phyloP scores from a whole-genome alignment of 345 rosid species.

The Citrus maxima region DNA sequence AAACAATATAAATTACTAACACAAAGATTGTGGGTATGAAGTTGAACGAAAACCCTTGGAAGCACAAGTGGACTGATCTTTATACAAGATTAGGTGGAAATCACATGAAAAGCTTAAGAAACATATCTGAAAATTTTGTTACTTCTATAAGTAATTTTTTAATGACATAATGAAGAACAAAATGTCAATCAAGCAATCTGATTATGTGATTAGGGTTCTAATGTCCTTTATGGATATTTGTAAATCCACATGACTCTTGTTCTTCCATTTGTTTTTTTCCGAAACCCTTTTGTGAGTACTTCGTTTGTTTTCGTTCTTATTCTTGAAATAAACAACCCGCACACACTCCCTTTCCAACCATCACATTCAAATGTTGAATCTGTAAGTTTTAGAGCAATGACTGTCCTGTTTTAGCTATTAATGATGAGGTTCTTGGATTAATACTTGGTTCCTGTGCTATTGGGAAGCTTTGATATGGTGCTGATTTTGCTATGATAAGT shows the following conservation, averaged over 20 bases:
- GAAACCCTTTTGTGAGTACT: background rate
- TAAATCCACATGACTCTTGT: background rate
- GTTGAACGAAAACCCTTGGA: background rate
- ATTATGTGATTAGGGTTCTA: background rate
- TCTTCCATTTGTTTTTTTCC: too few relatives aligned
- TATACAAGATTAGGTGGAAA: background rate
- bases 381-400: background rate
- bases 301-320: background rate
- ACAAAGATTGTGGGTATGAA: background rate
- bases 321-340: background rate
- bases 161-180: background rate
- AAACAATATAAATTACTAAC: background rate
- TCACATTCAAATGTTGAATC: background rate
- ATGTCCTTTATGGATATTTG: background rate
- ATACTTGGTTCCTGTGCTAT: background rate
- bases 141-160: background rate
- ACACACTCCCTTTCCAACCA: too few relatives aligned
- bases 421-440: background rate
- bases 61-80: background rate
- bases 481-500: background rate
- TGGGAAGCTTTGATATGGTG: background rate
- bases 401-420: background rate
- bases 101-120: background rate
- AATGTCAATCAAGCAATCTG: background rate
- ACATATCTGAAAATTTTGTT: background rate